Base-by-base conservation (phyloP, 768 basidiomycete species). In the Peribolospora baueri region DNA sequence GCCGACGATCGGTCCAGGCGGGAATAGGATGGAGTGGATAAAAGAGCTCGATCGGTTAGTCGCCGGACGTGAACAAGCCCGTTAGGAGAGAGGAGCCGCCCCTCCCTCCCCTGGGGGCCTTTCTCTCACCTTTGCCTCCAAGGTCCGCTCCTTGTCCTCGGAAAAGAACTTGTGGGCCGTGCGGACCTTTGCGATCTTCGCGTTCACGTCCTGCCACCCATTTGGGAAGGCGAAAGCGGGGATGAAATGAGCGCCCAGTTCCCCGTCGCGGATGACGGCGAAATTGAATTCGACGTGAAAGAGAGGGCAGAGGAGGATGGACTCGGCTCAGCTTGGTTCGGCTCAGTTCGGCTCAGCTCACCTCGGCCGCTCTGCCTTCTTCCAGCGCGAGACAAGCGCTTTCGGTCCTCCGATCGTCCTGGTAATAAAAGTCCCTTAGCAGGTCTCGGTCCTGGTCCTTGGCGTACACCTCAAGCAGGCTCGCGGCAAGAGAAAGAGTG, bases 401-500 rank as follows among this genome's bases (percentile, higher is more conserved):
- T 65, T 97, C 93, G 10, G 85, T 81, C 49, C 90, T 75, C 54
- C 93, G 73, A 68, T 97, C 93, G 62, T 98, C 93, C 42, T 91
- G 91, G 64, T 91, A 98, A 67, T 88, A 97, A 68, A 90, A 97
- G 65, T 98, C 88, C 11, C 87, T 74, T 5, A 97, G 70, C 77
- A 97, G 82, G 59, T 85, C 84, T 52, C 82, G 73, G 64, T 91
- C 83, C 62, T 86, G 86, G 65, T 88, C 84, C 45, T 82, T 71
- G 0, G 84, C 86, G 65, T 90, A 91, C 0, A 90, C 84, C 65
- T 91, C 83, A 48, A 91, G 73, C 3, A 93, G 69, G 57, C 73
- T 78, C 59, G 78, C 78, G 0, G 85, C 25, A 25, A 25, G 25
- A 25, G 25, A 25, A 25, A 25, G 25, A 25, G 25, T 25, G 25